Base-by-base conservation (phyloP, 768 basidiomycete species). In the Cubamyces sp. region DNA sequence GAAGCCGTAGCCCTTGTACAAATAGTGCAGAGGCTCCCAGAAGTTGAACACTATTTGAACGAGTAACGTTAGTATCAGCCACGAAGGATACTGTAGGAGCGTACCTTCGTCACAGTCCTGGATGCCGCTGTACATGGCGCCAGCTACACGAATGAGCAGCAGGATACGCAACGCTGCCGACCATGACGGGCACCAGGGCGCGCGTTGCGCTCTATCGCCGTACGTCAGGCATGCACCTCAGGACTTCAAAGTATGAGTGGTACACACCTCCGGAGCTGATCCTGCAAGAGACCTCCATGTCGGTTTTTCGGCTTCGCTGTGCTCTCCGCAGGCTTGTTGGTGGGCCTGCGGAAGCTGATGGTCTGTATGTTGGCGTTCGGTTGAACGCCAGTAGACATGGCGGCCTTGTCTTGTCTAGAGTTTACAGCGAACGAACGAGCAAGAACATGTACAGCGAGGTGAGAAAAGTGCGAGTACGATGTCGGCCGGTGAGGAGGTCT, bases 91-190 rank as follows among this genome's bases (percentile, higher is more conserved):
- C 25, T 14, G 53, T 18, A 6, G 26, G 23, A 8, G 67, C 76
- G 63, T 55, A 94, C 96, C 95, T 85, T 99, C 97, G 71, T 99
- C 97, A 65, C 97, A 98, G 71, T 98, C 97, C 69, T 88, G 86
- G 58, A 96, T 92, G 66, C 94, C 94, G 14, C 91, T 85, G 72
- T 98, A 98, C 95, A 99, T 98, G 2, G 95, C 97, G 0, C 84
- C 87, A 25, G 85, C 77, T 30, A 95, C 82, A 19, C 97, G 85
- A 18, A 97, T 70, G 16, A 98, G 81, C 52, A 97, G 76, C 42
- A 98, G 72, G 42, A 97, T 82, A 50, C 96, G 86, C 62, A 98
- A 78, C 5, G 95, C 97, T 6, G 91, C 77, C 39, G 87, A 89
- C 70, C 95, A 90, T 64, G 86, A 84, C 49, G 97, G 96, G 52